Evolutionary conservation across 805 yeast genomes (phyloP).

Genomic region (Wickerhamiella allomyrinae): DNA sequence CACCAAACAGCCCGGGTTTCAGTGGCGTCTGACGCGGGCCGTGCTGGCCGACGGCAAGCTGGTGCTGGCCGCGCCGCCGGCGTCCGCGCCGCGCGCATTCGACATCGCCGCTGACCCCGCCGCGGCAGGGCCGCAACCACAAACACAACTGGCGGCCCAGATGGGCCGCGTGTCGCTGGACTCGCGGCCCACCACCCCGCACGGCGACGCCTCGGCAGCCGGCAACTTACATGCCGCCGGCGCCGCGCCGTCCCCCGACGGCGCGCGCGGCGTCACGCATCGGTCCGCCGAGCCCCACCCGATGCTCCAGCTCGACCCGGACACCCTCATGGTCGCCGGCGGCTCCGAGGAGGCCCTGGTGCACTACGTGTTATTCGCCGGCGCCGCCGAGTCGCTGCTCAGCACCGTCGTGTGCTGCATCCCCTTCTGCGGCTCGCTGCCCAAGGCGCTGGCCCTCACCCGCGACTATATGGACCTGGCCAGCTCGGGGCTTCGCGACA

Average conservation of each 20-base stretch:
- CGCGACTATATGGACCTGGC: conserved; percentile 11
- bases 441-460: conserved; percentile 1
- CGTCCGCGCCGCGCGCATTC: conserved; percentile 29
- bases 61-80: conserved; percentile 41
- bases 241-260: neutral
- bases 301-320: conserved; percentile 35
- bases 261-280: neutral
- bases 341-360: conserved; percentile 61
- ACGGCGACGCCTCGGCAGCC: neutral
- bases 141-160: neutral
- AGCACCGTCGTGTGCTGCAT: neutral
- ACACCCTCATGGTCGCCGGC: conserved; percentile 32
- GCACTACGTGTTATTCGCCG: conserved; percentile 53
- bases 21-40: conserved; percentile 41
- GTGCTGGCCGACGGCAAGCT: conserved; percentile 58
- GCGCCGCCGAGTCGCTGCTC: conserved; percentile 19
- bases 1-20: conserved; percentile 7
- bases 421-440: conserved; percentile 1
- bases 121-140: neutral
- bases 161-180: neutral
- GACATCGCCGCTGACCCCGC: conserved; percentile 15
- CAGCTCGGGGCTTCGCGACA: conserved; percentile 7
- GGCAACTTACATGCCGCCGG: neutral
- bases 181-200: neutral
- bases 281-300: conserved; percentile 39